Percentiles rank a stretch among this genome's conserved stretches.
Evolutionary conservation across 2,329 filamentous ascomycete genomes (phyloP).

Genomic region (Colletotrichum phormii): DNA sequence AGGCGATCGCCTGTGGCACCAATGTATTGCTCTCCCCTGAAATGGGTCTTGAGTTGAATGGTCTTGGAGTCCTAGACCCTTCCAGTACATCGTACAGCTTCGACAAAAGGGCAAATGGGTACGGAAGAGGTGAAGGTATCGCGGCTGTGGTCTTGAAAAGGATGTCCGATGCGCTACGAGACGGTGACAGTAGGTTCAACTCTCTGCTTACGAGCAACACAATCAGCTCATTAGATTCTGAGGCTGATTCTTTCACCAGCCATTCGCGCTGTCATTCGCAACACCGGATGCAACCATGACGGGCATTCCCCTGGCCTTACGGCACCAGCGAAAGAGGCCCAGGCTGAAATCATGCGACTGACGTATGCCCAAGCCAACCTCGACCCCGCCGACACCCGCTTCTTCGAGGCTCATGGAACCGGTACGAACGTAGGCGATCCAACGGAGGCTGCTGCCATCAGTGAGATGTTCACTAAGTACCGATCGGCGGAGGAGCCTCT

Average conservation of each 20-base stretch:
- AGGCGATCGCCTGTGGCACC: conserved; percentile 18
- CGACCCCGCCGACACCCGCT: conserved; percentile 45
- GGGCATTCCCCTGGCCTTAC: conserved; percentile 55
- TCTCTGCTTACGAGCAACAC: too few species aligned
- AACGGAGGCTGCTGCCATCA: conserved; percentile 61
- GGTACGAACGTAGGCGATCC: conserved; percentile 67
- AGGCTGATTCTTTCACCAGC: conserved; percentile 68
- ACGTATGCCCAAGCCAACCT: conserved; percentile 46
- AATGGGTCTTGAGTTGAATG: conserved; percentile 14
- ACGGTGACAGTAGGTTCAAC: neutral
- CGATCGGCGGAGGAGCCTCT: conserved; percentile 48
- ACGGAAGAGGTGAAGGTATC: conserved; percentile 72
- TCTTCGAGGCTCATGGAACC: conserved; percentile 63
- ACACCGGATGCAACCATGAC: conserved; percentile 51
- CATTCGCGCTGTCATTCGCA: conserved; percentile 50
- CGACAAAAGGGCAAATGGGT: conserved; percentile 69
- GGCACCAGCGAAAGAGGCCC: conserved; percentile 41
- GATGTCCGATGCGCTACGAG: conserved; percentile 1
- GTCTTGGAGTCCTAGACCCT: conserved; percentile 14
- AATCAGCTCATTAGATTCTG: conserved; percentile 45
- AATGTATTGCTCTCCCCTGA: conserved; percentile 15
- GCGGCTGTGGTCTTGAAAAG: conserved; percentile 58
- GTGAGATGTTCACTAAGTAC: conserved; percentile 52
- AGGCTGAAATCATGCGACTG: conserved; percentile 50
- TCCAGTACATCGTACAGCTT: conserved; percentile 46